Evolutionary conservation across 805 yeast species (phyloP).

Genomic region (Sporopachydermia quercuum): DNA sequence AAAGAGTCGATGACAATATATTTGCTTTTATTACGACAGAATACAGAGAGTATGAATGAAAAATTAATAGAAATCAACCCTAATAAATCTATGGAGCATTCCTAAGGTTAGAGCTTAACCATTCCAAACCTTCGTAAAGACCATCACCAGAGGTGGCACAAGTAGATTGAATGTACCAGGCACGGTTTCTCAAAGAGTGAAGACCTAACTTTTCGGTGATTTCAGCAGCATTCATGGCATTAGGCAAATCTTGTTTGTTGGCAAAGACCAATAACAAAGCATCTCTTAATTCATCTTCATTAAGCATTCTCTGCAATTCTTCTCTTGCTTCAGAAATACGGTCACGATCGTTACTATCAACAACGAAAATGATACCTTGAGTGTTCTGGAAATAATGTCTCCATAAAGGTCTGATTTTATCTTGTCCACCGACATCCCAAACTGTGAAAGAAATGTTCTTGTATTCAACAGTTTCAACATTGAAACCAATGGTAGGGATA

Average conservation of each 20-base stretch:
- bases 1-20: no score
- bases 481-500: slow-evolving; percentile 94
- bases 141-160: slow-evolving; percentile 99
- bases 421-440: slow-evolving; percentile 99
- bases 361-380: slow-evolving; percentile 95
- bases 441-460: slow-evolving; percentile 93
- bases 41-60: no score
- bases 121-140: slow-evolving; percentile 92
- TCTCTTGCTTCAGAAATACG: slow-evolving; percentile 97
- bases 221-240: slow-evolving; percentile 98
- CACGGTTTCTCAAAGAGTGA: slow-evolving; percentile 95
- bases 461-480: slow-evolving; percentile 94
- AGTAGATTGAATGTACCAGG: slow-evolving; percentile 98
- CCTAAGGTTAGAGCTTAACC: slow-evolving; percentile 88
- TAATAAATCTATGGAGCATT: slow-evolving; percentile 26
- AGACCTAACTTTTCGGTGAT: slow-evolving; percentile 93
- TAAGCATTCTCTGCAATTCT: slow-evolving; percentile 94
- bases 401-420: slow-evolving; percentile 97
- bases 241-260: slow-evolving; percentile 97
- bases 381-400: slow-evolving; percentile 98
- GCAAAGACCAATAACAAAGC: slow-evolving; percentile 92
- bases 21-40: no score
- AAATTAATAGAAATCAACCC: background rate
- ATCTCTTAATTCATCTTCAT: slow-evolving; percentile 96
- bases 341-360: slow-evolving; percentile 95